These are phyloP conservation scores for Camellia oleifera DNA, from an alignment of 179 eudicot genomes.

Conservation along the genomic window DNA sequence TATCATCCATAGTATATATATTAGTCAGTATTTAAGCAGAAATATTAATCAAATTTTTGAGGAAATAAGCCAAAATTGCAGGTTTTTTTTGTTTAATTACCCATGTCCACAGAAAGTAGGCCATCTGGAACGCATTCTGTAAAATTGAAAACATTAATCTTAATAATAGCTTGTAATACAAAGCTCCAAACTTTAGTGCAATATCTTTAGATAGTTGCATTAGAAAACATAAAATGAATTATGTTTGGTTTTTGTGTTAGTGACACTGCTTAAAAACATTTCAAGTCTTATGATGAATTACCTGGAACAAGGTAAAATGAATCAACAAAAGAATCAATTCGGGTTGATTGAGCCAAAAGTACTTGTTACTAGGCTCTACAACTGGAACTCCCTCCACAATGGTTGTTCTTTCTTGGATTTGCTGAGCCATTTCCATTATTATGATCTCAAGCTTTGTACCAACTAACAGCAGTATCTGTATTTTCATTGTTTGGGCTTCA, in stretches of 20 bases:
- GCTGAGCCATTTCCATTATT: constrained; percentile 60
- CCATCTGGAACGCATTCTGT: constrained; percentile 60
- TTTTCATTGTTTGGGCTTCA: too few relatives aligned
- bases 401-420: constrained; percentile 44
- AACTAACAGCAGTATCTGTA: constrained; percentile 43
- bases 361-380: constrained; percentile 52
- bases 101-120: constrained; percentile 50
- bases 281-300: not conserved
- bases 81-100: constrained; percentile 17
- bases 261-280: too few relatives aligned
- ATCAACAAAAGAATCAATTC: constrained; percentile 46
- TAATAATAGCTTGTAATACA: not conserved
- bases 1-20: not conserved
- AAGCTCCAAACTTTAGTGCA: not conserved
- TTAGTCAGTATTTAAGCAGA: not conserved
- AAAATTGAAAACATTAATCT: not conserved
- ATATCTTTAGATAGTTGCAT: not conserved
- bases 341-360: constrained; percentile 67
- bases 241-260: too few relatives aligned
- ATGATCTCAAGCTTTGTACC: constrained; percentile 63
- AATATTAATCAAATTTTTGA: not conserved
- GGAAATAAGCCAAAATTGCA: not conserved
- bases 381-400: constrained; percentile 51
- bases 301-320: constrained; percentile 57
- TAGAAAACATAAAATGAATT: too few relatives aligned